Base-by-base conservation (phyloP, 129 eudicot species). In the Rutidosis leptorrhynchoides region DNA sequence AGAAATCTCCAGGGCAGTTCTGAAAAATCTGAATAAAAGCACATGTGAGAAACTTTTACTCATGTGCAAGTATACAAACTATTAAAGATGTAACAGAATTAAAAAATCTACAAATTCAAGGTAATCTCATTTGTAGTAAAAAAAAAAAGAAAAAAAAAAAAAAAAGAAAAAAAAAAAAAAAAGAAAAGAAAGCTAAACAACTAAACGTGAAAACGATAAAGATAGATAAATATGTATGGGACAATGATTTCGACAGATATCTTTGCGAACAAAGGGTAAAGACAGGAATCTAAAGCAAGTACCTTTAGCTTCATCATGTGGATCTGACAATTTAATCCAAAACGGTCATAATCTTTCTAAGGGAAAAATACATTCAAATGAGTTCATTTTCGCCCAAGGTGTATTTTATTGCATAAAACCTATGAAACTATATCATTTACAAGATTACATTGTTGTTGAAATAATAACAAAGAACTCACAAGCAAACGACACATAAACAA, bases 1-100 rank as follows among this genome's bases (percentile, higher is more conserved):
- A 80, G 74, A 88, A 93, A 23, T 86, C 80, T 62, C 72, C 72
- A 22, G 98, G 98, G 77, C 98, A 93, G 77, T 87, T 83, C 71
- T 88, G 82, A 77, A 93, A 74, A 65, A 93, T 78, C 98, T 93
- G 95, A 21, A 64, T 61, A 52, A 56, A 57, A 83, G 61, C 74
- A 69, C 33, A 81, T 19, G 68, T 49, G 46, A 56, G 58, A 54
- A 64, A 73, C 64, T 32, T 30, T 62, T 27, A 71, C 30, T 46
- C 30, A 43, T 17, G 62, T 53, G 33, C 56, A 58, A 43, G 19
- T 17, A 57, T 40, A 58, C 17, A 58, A 26, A 29, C 19, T 1
- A 58, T 62, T 21, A 58, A 37, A 40, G 11, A 28, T 29, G 49
- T 48, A 9, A 35, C 12, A 48, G 22, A 48, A 56, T 35, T 24